Evolutionary conservation across 2,329 filamentous ascomycete species (phyloP), one percentile per base, ranked within the genome.

Genomic region (Penicillium psychrosexuale): DNA sequence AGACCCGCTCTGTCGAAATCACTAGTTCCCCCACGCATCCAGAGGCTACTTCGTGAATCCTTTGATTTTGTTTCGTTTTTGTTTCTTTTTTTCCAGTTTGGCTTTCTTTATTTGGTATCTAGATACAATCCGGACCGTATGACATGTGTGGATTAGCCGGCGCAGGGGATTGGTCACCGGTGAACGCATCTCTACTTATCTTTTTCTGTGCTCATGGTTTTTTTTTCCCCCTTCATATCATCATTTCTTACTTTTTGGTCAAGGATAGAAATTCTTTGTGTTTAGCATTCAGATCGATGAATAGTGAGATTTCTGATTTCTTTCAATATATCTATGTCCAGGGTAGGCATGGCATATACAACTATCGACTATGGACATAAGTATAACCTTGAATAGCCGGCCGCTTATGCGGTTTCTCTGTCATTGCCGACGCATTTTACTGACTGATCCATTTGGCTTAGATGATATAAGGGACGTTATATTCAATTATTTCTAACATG

Each of bases 1-100:
- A 73, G 45, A 65, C 68, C 19, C 68, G 69, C 13, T 73, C 72
- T 6, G 66, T 73, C 15, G 72, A 74, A 50, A 67, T 74, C 27
- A 65, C 65, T 6, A 53, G 52, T 34, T 45, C 66, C 17, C 56
- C 57, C 8, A 42, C 54, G n/a, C 61, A 71, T 47, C 28, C 67
- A 1, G 64, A 70, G 55, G 55, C 69, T 12, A 66, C 69, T 24
- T 68, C 65, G 31, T 71, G 59, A 66, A 28, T 8, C 19, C 22
- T 45, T 53, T 55, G 33, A 17, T 28, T 38, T 36, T 24, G 15
- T 42, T 27, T 33, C 50, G 24, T 53, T 51, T 11, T 47, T 53
- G 22, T 38, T 47, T 53, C 31, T 37, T 46, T 34, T 34, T 53
- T 30, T 34, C 34, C 30, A 31, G 43, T 56, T 47, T 52, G 11